Evolutionary conservation across 148 eudicot species (phyloP).

Genomic region (Bassia scoparia): DNA sequence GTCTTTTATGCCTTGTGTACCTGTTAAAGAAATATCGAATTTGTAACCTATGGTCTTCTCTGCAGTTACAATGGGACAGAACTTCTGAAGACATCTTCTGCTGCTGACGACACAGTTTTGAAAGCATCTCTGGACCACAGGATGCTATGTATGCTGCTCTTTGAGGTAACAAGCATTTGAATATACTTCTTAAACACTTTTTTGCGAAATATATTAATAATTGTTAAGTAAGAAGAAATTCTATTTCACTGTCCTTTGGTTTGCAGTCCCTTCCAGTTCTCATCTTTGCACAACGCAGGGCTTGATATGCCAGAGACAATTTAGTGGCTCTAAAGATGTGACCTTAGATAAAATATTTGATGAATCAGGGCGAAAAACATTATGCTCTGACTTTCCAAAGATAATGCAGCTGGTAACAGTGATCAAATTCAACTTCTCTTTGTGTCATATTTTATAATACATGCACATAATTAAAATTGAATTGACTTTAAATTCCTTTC

Average conservation of each 20-base stretch:
- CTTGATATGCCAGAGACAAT: slow-evolving; percentile 93
- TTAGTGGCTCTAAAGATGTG: slow-evolving; percentile 81
- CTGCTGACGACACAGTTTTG: slow-evolving; percentile 52
- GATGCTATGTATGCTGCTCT: slow-evolving; percentile 95
- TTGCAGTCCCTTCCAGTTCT: slow-evolving; percentile 88
- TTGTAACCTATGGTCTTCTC: background rate
- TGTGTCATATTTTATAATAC: background rate
- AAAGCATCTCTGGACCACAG: slow-evolving; percentile 92
- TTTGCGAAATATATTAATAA: no score
- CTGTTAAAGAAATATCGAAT: background rate
- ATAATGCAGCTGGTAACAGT: slow-evolving; percentile 80
- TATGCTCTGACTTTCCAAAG: slow-evolving; percentile 63
- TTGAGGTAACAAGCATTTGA: slow-evolving; percentile 47
- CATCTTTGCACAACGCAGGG: slow-evolving; percentile 92
- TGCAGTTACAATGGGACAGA: slow-evolving; percentile 74
- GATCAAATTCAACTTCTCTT: background rate
- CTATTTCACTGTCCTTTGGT: no score
- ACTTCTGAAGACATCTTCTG: slow-evolving; percentile 54
- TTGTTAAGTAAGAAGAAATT: no score
- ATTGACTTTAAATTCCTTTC: slow-evolving; percentile 17
- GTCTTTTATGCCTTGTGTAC: background rate
- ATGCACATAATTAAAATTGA: background rate
- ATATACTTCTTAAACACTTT: no score
- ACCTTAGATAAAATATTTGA: slow-evolving; percentile 82
- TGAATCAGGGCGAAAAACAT: slow-evolving; percentile 62